Evolutionary conservation across 2,329 filamentous ascomycete genomes (phyloP).

Genomic region (Clonostachys sp.): DNA sequence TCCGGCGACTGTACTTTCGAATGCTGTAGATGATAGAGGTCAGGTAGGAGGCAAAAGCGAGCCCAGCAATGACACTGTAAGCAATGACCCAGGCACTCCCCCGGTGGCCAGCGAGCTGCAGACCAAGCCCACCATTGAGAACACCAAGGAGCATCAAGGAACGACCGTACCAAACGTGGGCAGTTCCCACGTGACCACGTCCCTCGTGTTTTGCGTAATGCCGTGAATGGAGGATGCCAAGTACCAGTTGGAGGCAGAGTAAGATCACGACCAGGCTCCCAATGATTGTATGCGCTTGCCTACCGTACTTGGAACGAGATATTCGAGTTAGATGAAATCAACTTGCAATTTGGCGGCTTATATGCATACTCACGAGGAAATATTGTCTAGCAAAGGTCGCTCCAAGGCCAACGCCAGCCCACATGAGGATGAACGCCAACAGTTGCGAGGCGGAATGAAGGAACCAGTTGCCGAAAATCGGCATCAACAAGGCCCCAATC

Average conservation of each 20-base stretch:
- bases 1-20: conserved; percentile 1
- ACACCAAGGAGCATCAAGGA: conserved; percentile 54
- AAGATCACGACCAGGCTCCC: conserved; percentile 50
- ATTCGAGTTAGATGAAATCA: no score
- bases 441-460: conserved; percentile 54
- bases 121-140: conserved; percentile 59
- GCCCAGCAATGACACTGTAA: conserved; percentile 50
- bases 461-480: conserved; percentile 50
- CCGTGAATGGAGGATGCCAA: conserved; percentile 54
- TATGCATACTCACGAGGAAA: conserved; percentile 30
- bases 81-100: conserved; percentile 34
- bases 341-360: no score
- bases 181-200: conserved; percentile 47
- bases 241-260: conserved; percentile 51
- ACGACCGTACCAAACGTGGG: conserved; percentile 62
- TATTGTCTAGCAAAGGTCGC: conserved; percentile 38
- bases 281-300: conserved; percentile 47
- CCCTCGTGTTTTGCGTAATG: conserved; percentile 40
- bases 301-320: conserved; percentile 38
- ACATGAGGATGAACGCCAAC: conserved; percentile 50
- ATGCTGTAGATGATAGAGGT: conserved; percentile 10
- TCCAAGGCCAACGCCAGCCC: conserved; percentile 57
- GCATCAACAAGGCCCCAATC: conserved; percentile 56
- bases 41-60: conserved; percentile 41
- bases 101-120: conserved; percentile 39